Conservation (phyloP, 73 alveolate species). For the Paramecium primaurelia region DNA sequence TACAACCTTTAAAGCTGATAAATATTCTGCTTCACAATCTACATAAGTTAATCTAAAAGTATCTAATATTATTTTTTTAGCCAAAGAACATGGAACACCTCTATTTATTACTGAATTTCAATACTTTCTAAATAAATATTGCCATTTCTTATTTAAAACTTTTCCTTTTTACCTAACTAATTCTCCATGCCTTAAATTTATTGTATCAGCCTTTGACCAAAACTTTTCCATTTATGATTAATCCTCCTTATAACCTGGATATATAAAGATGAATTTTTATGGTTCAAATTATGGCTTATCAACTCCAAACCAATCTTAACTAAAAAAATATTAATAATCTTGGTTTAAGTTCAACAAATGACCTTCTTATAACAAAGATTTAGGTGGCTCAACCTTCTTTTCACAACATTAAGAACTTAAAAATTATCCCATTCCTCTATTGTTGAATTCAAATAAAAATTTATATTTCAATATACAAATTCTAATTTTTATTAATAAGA, state of each 20-base stretch:
- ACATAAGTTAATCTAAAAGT: slow-evolving; percentile 47
- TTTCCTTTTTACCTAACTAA: slow-evolving; percentile 47
- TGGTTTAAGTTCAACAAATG: not conserved
- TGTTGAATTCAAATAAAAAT: not conserved
- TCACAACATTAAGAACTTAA: slow-evolving; percentile 13
- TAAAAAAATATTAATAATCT: slow-evolving; percentile 42
- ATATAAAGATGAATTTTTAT: slow-evolving; percentile 43
- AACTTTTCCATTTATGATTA: slow-evolving; percentile 37
- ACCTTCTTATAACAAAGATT: not conserved
- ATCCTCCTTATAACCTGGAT: slow-evolving; percentile 56
- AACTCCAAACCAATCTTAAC: slow-evolving; percentile 56
- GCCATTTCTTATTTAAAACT: slow-evolving; percentile 58
- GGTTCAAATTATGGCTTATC: slow-evolving; percentile 51
- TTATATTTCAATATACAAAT: not conserved
- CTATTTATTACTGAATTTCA: not conserved
- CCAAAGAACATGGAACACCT: slow-evolving; percentile 52
- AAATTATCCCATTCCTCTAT: not conserved
- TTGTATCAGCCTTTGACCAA: slow-evolving; percentile 56
- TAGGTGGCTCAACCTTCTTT: not conserved
- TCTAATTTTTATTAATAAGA: not conserved
- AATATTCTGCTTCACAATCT: slow-evolving; percentile 47
- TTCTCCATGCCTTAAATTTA: slow-evolving; percentile 52
- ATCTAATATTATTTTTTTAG: slow-evolving; percentile 54
- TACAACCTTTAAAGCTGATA: slow-evolving; percentile 44
- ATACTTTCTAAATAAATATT: slow-evolving; percentile 59